Conservation (phyloP, 352 stramenopile genomes). For the Globisporangium cylindrosporum region DNA sequence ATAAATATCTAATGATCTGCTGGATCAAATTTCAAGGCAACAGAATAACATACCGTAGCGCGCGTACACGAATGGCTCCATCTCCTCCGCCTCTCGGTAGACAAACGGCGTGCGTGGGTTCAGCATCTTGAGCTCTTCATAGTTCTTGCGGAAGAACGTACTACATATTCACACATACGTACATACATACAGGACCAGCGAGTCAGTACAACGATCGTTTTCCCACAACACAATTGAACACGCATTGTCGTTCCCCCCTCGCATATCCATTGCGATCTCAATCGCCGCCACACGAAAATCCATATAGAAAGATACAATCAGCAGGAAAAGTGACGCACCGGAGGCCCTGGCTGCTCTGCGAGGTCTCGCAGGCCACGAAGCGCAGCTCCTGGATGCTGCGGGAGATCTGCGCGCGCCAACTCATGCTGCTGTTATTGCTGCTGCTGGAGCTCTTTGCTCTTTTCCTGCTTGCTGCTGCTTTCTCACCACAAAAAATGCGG, state of each 20-base stretch:
- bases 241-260: not conserved
- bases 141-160: constrained; percentile 86
- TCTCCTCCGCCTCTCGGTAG: constrained; percentile 85
- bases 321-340: constrained; percentile 38
- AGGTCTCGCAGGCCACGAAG: constrained; percentile 83
- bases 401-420: constrained; percentile 87
- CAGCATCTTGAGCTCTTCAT: constrained; percentile 86
- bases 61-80: constrained; percentile 87
- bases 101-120: constrained; percentile 82
- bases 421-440: constrained; percentile 42
- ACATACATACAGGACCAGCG: constrained; percentile 12
- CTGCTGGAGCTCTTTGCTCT: not conserved
- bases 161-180: constrained; percentile 23
- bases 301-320: not conserved
- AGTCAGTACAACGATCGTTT: constrained; percentile 5
- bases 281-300: not conserved
- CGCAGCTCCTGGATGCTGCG: constrained; percentile 80
- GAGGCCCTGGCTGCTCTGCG: constrained; percentile 77
- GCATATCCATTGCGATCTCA: not conserved
- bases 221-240: not conserved
- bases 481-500: constrained; percentile 11
- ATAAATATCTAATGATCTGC: not conserved
- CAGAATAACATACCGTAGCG: constrained; percentile 45
- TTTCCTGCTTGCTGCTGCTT: constrained; percentile 3
- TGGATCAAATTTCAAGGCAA: not conserved